Base-by-base conservation (phyloP, 495 filamentous ascomycete species). In the Aspergillus homomorphus region DNA sequence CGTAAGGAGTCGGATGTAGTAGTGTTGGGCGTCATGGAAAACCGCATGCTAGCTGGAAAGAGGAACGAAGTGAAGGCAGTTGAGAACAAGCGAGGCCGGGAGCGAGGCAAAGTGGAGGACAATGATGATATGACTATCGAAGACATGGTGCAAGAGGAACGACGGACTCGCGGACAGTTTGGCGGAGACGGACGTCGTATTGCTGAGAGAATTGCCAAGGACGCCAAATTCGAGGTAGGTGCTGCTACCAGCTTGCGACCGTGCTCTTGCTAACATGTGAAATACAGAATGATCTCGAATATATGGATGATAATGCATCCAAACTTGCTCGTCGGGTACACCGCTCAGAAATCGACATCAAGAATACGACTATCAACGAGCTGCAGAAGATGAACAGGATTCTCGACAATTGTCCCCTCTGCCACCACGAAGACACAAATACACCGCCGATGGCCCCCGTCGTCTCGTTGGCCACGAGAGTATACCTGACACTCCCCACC, bases 111-210 rank as follows among this genome's bases (percentile, higher is more conserved):
- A 19, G 86, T 98, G 10, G 82, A 89, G 62, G 91, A 91, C 55
- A 98, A 97, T 61, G 91, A 96, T 51, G 91, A 97, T 65, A 98
- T 98, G 94, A 87, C 77, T 30, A 86, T 98, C 54, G 90, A 92
- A 21, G 94, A 98, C 65, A 98, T 98, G 94, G 84, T 98, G 10
- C 82, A 89, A 43, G 91, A 96, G 68, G 94, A 98, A 71, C 84
- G 89, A 52, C 85, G 92, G 60, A 96, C 88, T 7, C 84, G 85
- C 43, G 88, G 87, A 28, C 86, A 91, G 66, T 75, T 80, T 9
- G 92, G 91, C 30, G 91, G 92, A 44, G 92, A 96, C 67, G 90
- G 91, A 9, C 75, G 82, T 65, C 84, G 87, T 19, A 81, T 96
- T 14, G 94, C 94, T 21, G 92, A 98, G 65, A 82, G 90, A 52